phyloP scores from a whole-genome alignment of 2,329 filamentous ascomycete genomes.

The Alternaria sp. region DNA sequence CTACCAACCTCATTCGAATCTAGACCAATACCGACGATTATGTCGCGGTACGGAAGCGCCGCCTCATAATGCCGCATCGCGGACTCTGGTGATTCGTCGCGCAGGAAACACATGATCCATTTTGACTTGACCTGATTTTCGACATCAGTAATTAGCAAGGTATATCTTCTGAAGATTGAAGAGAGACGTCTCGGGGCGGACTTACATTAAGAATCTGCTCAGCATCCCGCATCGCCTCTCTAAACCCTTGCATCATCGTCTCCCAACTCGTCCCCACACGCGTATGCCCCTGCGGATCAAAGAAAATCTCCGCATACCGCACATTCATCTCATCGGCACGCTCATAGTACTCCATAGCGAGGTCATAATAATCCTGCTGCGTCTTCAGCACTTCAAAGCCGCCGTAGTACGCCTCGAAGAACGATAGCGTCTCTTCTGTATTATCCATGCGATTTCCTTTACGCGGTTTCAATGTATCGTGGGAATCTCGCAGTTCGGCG shows the following conservation, averaged over 20 bases:
- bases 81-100: constrained; percentile 47
- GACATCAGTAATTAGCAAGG: background rate
- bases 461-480: constrained; percentile 24
- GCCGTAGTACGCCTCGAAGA: constrained; percentile 32
- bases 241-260: constrained; percentile 35
- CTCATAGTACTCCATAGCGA: constrained; percentile 50
- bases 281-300: constrained; percentile 54
- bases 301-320: constrained; percentile 52
- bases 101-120: constrained; percentile 55
- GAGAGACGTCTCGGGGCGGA: background rate
- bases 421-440: constrained; percentile 19
- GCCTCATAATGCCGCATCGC: constrained; percentile 44
- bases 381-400: constrained; percentile 41
- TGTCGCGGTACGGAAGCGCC: constrained; percentile 44
- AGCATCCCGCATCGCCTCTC: constrained; percentile 40
- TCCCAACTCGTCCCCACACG: constrained; percentile 43
- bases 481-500: constrained; percentile 31
- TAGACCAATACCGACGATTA: constrained; percentile 55
- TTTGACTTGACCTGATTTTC: constrained; percentile 5
- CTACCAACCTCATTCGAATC: constrained; percentile 56
- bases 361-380: constrained; percentile 49
- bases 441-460: constrained; percentile 15
- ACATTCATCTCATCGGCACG: constrained; percentile 48
- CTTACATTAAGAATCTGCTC: constrained; percentile 3
- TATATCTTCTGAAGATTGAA: rapidly evolving